Base-by-base conservation (phyloP, 768 basidiomycete species). In the Gloeostereum incarnatum region DNA sequence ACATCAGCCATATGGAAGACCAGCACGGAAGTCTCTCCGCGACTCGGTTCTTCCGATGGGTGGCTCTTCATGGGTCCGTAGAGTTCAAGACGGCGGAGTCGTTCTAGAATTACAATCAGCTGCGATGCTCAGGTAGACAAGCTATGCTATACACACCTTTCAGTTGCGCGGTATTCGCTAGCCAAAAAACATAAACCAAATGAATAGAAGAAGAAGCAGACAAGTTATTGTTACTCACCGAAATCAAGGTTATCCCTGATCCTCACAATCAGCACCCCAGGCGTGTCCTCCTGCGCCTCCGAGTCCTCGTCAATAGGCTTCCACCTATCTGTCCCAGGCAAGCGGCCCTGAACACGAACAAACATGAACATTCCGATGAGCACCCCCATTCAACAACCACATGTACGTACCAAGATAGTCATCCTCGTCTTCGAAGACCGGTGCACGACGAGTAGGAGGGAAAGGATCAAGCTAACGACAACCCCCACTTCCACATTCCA, bases 1-100 rank as follows among this genome's bases (percentile, higher is more conserved):
- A 96, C 84, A 59, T 98, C 94, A 9, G 83, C 81, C 69, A 97
- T 71, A 49, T 98, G 93, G 59, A 99, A 92, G 16, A 96, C 88
- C 17, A 97, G 59, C 2, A 78, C 78, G 9, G 69, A 73, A 4
- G 91, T 81, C 41, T 81, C 71, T 38, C 78, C 73, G 45, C 91
- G 68, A 10, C 77, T 68, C 0, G 87, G 93, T 40, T 73, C 79
- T 45, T 97, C 94, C 1, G 88, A 90, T 0, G 96, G 96, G 61
- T 98, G 96, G 16, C 69, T 77, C 46, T 67, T 77, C 32, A 75
- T 66, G 6, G 74, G 59, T 1, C 94, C 94, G 49, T 97, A 99
- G 31, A 94, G 56, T 49, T 99, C 94, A 36, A 99, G 68, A 46
- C 91, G 65, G 21, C 86, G 69, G 18, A 92, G 61, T 13, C 86